Conservation (phyloP, 192 early-diverging fungal genomes). For the Mortierella alpina region DNA sequence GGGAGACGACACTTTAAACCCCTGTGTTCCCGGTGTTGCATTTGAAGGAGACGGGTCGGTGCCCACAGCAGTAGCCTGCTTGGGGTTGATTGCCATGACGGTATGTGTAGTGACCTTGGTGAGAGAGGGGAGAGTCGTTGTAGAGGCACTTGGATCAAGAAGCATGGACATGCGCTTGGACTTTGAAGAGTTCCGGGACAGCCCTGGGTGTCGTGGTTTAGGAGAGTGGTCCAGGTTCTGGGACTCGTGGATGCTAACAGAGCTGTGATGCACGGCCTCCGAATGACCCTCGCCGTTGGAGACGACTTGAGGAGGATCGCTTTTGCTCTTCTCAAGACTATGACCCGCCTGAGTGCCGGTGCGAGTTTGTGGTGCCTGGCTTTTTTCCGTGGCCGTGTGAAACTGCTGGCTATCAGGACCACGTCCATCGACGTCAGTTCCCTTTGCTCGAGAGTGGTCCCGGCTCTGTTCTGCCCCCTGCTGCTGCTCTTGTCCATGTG, state of each 20-base stretch:
- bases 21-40: not conserved
- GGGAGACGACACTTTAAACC: constrained; percentile 16
- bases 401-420: not conserved
- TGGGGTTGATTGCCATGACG: constrained; percentile 38
- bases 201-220: constrained; percentile 11
- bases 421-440: not conserved
- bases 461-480: not conserved
- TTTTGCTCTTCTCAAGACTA: constrained; percentile 34
- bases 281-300: constrained; percentile 11
- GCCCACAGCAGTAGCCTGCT: constrained; percentile 16
- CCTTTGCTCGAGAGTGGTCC: no score
- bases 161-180: constrained; percentile 45
- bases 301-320: constrained; percentile 19
- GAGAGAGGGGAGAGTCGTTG: constrained; percentile 30
- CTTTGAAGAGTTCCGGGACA: constrained; percentile 21
- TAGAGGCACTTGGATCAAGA: constrained; percentile 30
- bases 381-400: not conserved
- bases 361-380: not conserved
- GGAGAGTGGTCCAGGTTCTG: constrained; percentile 24
- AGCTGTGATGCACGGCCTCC: constrained; percentile 10
- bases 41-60: constrained; percentile 7
- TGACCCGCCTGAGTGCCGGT: constrained; percentile 15
- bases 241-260: constrained; percentile 32
- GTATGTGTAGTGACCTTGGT: constrained; percentile 42
- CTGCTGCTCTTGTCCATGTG: not conserved